phyloP scores from a whole-genome alignment of 2,329 filamentous ascomycete genomes.

The Moelleriella libera region DNA sequence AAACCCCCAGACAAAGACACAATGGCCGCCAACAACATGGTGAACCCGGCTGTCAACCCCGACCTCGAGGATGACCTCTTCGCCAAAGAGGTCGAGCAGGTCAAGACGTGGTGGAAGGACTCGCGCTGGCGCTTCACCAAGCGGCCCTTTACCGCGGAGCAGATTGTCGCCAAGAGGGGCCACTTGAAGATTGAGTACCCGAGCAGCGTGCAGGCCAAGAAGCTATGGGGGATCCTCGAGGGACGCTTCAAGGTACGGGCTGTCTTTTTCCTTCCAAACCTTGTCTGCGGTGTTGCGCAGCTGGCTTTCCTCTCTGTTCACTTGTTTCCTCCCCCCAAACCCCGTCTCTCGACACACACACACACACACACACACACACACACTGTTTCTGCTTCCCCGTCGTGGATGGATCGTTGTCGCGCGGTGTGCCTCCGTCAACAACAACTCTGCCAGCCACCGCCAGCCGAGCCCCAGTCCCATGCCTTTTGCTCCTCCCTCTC shows the following conservation, averaged over 20 bases:
- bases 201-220: constrained; percentile 80
- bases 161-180: constrained; percentile 91
- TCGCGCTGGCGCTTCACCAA: constrained; percentile 87
- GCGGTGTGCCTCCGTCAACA: too few relatives aligned
- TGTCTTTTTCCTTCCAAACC: too few relatives aligned
- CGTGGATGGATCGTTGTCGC: too few relatives aligned
- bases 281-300: too few relatives aligned
- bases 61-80: constrained; percentile 52
- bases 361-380: too few relatives aligned
- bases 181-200: constrained; percentile 84
- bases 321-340: too few relatives aligned
- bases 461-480: too few relatives aligned
- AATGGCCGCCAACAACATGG: constrained; percentile 52
- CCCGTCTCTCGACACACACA: too few relatives aligned
- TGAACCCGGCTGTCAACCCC: constrained; percentile 40
- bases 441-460: too few relatives aligned
- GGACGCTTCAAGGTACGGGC: constrained; percentile 53
- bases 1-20: constrained; percentile 4
- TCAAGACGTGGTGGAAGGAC: constrained; percentile 91
- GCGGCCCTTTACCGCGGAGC: constrained; percentile 86
- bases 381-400: too few relatives aligned
- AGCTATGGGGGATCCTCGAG: constrained; percentile 87
- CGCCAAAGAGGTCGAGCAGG: constrained; percentile 68
- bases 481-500: too few relatives aligned
- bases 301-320: too few relatives aligned